Percentiles rank a stretch among this genome's conserved stretches.
phyloP scores from a whole-genome alignment of 1,284 basidiomycete genomes.

The Omphalotus olearius region DNA sequence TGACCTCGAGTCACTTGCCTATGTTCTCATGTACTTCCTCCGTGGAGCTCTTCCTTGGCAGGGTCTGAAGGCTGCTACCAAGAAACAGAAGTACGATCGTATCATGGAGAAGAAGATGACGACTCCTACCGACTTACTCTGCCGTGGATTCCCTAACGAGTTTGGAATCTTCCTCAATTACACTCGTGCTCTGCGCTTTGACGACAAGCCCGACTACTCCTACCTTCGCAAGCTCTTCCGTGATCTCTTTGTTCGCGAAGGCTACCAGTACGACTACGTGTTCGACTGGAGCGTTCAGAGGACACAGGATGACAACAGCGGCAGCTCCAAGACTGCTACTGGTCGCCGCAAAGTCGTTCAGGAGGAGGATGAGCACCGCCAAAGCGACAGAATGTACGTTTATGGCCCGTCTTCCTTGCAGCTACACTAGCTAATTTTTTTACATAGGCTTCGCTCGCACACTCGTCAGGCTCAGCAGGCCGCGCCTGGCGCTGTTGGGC shows the following conservation, averaged over 20 bases:
- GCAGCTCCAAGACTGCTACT: conserved; percentile 50
- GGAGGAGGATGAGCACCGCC: conserved; percentile 75
- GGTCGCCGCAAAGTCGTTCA: conserved; percentile 72
- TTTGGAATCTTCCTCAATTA: conserved; percentile 98
- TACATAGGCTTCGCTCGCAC: conserved; percentile 72
- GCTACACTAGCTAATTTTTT: conserved; percentile 16
- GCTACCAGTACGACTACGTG: conserved; percentile 97
- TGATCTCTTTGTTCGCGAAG: conserved; percentile 94
- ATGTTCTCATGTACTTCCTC: conserved; percentile 98
- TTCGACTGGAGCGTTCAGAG: conserved; percentile 97
- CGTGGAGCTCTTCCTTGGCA: conserved; percentile 97
- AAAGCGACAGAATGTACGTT: conserved; percentile 75
- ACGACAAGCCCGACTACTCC: conserved; percentile 98
- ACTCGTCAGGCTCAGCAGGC: conserved; percentile 73
- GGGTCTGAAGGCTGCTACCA: conserved; percentile 95
- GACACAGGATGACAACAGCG: conserved; percentile 61
- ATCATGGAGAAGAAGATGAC: conserved; percentile 99
- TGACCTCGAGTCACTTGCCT: conserved; percentile 93
- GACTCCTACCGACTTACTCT: conserved; percentile 91
- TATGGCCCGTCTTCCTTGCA: conserved; percentile 14
- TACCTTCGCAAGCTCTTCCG: conserved; percentile 98
- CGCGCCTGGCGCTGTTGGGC: conserved; percentile 55
- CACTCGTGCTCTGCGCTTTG: conserved; percentile 93
- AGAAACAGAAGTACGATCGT: conserved; percentile 99
- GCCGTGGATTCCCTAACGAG: conserved; percentile 96